Percentiles rank a stretch among this genome's conserved stretches.
phyloP scores from a whole-genome alignment of 1,284 basidiomycete species.

The Melampsora abietis-canadensis region DNA sequence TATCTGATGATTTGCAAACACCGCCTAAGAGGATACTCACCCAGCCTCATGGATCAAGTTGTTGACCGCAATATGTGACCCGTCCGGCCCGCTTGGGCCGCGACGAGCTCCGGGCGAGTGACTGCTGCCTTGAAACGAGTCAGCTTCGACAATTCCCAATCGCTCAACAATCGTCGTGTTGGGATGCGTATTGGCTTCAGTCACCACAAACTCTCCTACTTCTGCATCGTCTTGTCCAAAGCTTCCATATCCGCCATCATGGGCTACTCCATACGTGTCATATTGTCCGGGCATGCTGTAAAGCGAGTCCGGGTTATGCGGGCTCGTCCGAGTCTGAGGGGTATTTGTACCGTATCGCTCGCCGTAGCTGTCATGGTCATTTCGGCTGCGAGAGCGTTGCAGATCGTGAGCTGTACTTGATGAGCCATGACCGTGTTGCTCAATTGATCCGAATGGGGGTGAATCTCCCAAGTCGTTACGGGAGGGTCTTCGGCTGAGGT shows the following conservation, averaged over 20 bases:
- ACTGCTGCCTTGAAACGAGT: slow-evolving; percentile 8
- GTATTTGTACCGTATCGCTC: neutral
- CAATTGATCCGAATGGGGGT: slow-evolving; percentile 13
- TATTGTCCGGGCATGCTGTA: slow-evolving; percentile 23
- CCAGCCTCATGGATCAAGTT: slow-evolving; percentile 23
- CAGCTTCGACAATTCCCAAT: slow-evolving; percentile 18
- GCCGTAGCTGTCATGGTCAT: neutral
- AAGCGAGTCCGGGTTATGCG: slow-evolving; percentile 1
- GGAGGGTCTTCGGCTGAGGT: slow-evolving; percentile 8
- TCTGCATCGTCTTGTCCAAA: slow-evolving; percentile 6
- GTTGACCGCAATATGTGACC: slow-evolving; percentile 31
- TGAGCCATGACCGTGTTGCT: neutral
- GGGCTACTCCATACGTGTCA: neutral
- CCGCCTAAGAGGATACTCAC: neutral
- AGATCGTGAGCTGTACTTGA: neutral
- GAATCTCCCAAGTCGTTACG: slow-evolving; percentile 21
- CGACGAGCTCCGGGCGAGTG: slow-evolving; percentile 8
- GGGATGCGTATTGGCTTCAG: slow-evolving; percentile 17
- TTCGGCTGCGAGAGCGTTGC: slow-evolving; percentile 8
- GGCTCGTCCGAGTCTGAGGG: neutral
- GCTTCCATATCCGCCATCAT: neutral
- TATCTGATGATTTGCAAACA: neutral
- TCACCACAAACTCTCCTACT: slow-evolving; percentile 32
- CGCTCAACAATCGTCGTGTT: slow-evolving; percentile 13
- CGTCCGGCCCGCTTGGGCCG: slow-evolving; percentile 8